phyloP scores from a whole-genome alignment of 2,329 filamentous ascomycete species.

The Periconia sp. region DNA sequence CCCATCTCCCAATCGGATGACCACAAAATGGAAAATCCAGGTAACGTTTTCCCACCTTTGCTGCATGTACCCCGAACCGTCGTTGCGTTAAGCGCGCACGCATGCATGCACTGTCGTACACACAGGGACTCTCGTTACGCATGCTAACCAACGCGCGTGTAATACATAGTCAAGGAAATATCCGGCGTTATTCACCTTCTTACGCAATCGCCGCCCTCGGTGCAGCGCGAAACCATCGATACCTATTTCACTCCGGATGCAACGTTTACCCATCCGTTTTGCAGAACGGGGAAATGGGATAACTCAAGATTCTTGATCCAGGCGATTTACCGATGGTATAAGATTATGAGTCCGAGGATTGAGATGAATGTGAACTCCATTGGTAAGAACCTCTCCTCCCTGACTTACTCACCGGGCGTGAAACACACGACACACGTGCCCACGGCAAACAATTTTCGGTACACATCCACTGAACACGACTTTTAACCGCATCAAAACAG shows the following conservation, averaged over 20 bases:
- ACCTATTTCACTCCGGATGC: slow-evolving; percentile 74
- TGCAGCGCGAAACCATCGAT: slow-evolving; percentile 67
- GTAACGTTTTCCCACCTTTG: neutral
- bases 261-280: slow-evolving; percentile 77
- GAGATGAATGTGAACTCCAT: slow-evolving; percentile 65
- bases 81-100: too few species aligned
- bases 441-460: neutral
- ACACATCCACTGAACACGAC: neutral
- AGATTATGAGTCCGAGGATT: slow-evolving; percentile 76
- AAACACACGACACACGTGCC: neutral
- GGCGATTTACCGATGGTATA: slow-evolving; percentile 72
- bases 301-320: slow-evolving; percentile 69
- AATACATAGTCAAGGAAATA: slow-evolving; percentile 59
- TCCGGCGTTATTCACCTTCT: slow-evolving; percentile 66
- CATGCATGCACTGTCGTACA: too few species aligned
- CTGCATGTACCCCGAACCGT: too few species aligned
- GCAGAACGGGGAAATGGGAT: slow-evolving; percentile 61
- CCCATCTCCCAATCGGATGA: neutral
- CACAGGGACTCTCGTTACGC: too few species aligned
- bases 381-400: slow-evolving; percentile 46
- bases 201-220: slow-evolving; percentile 64
- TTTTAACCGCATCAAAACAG: slow-evolving; percentile 43
- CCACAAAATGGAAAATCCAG: neutral
- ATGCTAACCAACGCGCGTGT: neutral
- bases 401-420: too few species aligned